A percentile compares a stretch with the other conserved stretches of the same genome.
phyloP scores from a whole-genome alignment of 2,329 filamentous ascomycete genomes.

The Colletotrichum chrysophilum region DNA sequence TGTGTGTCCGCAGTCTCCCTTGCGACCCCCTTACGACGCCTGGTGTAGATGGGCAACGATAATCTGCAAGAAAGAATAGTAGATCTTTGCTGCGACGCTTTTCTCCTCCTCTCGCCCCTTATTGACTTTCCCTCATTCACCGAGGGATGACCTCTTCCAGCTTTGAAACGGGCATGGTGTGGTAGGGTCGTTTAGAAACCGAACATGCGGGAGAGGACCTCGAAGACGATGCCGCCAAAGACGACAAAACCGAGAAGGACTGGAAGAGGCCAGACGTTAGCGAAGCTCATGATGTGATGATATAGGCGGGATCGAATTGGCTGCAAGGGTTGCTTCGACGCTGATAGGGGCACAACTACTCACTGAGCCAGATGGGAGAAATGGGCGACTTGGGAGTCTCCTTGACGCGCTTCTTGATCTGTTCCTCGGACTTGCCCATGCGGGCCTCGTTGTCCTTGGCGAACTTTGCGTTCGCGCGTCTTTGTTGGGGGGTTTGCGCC shows the following conservation, averaged over 20 bases:
- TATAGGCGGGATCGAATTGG: neutral
- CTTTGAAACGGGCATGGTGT: neutral
- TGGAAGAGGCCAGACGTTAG: constrained; percentile 29
- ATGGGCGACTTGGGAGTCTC: constrained; percentile 64
- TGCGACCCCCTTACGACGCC: neutral
- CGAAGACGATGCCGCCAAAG: constrained; percentile 65
- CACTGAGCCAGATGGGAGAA: constrained; percentile 69
- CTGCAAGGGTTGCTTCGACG: neutral
- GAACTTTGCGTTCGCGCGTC: constrained; percentile 81
- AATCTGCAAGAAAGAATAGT: neutral
- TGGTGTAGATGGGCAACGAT: neutral
- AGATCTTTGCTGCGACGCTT: neutral
- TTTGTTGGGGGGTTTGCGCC: constrained; percentile 87
- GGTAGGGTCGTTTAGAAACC: constrained; percentile 1
- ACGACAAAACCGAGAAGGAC: constrained; percentile 64
- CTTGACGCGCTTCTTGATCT: constrained; percentile 66
- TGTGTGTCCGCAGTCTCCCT: neutral
- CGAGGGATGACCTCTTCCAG: neutral
- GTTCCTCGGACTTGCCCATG: constrained; percentile 74
- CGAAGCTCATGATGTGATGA: neutral
- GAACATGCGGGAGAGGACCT: constrained; percentile 61
- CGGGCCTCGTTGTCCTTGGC: constrained; percentile 74
- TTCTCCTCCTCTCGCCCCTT: neutral
- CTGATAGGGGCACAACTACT: constrained; percentile 27
- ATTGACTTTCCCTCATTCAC: neutral